Percentiles rank a stretch among this genome's conserved stretches.
Conservation (phyloP, 1,139 yeast species). For the Suhomyces panamericanus region DNA sequence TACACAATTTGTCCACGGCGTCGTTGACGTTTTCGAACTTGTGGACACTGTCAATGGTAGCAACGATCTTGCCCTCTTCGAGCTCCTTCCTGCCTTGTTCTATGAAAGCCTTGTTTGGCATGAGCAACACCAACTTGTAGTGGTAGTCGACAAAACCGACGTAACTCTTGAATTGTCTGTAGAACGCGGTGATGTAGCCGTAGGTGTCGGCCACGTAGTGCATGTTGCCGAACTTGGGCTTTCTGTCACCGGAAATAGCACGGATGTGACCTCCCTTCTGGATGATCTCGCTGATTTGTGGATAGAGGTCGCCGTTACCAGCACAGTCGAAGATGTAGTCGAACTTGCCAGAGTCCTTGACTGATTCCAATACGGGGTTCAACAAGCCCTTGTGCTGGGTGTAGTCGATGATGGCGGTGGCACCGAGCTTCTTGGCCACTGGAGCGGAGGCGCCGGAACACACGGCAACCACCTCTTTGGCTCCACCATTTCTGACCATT, state of each 20-base stretch:
- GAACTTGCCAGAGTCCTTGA: slow-evolving; percentile 31
- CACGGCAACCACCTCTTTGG: slow-evolving; percentile 47
- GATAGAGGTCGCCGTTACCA: slow-evolving; percentile 30
- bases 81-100: slow-evolving; percentile 37
- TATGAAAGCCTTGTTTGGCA: slow-evolving; percentile 18
- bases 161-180: slow-evolving; percentile 11
- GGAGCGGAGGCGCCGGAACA: slow-evolving; percentile 39
- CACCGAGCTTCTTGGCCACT: slow-evolving; percentile 50
- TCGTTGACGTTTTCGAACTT: slow-evolving; percentile 47
- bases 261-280: slow-evolving; percentile 33
- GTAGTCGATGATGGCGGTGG: slow-evolving; percentile 54
- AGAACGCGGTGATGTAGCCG: slow-evolving; percentile 4
- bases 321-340: slow-evolving; percentile 38
- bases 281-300: slow-evolving; percentile 30
- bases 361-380: slow-evolving; percentile 29
- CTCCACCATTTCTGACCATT: slow-evolving; percentile 50
- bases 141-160: slow-evolving; percentile 20
- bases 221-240: slow-evolving; percentile 27
- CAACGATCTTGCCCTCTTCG: slow-evolving; percentile 40
- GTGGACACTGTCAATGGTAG: slow-evolving; percentile 55
- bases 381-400: slow-evolving; percentile 29
- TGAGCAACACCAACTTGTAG: slow-evolving; percentile 15
- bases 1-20: slow-evolving; percentile 49
- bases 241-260: slow-evolving; percentile 53
- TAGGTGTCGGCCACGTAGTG: slow-evolving; percentile 7